phyloP scores from a whole-genome alignment of 805 yeast genomes.

The Candida ficus region DNA sequence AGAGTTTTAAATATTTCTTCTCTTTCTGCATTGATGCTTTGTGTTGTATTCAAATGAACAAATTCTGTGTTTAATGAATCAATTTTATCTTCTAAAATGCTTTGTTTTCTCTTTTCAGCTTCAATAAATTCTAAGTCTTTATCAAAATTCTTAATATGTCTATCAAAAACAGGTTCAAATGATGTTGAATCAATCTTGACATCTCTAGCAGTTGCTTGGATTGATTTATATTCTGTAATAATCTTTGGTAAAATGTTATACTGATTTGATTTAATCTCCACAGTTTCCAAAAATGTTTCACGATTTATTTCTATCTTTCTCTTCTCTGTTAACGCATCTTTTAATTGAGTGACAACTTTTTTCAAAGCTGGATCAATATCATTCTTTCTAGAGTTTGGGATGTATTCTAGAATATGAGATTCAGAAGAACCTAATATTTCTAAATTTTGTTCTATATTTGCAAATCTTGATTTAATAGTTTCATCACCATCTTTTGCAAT shows the following conservation, averaged over 20 bases:
- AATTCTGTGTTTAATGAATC: slow-evolving; percentile 30
- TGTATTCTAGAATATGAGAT: slow-evolving; percentile 21
- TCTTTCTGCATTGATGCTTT: slow-evolving; percentile 26
- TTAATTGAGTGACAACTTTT: slow-evolving; percentile 31
- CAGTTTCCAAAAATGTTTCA: slow-evolving; percentile 33
- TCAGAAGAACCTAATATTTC: slow-evolving; percentile 36
- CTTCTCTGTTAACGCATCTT: slow-evolving; percentile 24
- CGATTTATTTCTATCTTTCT: slow-evolving; percentile 35
- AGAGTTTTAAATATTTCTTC: slow-evolving; percentile 46
- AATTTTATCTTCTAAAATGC: slow-evolving; percentile 34
- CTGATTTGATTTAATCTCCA: slow-evolving; percentile 41
- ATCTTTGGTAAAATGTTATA: slow-evolving; percentile 48
- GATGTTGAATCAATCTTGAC: slow-evolving; percentile 23
- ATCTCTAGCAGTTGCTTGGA: slow-evolving; percentile 16
- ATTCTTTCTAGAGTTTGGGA: slow-evolving; percentile 29
- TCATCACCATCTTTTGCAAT: slow-evolving; percentile 63
- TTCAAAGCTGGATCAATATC: slow-evolving; percentile 31
- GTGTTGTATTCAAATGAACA: slow-evolving; percentile 10
- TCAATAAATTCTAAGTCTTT: slow-evolving; percentile 45
- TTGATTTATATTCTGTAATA: slow-evolving; percentile 39
- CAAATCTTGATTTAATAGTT: slow-evolving; percentile 41
- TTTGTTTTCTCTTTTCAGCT: slow-evolving; percentile 34
- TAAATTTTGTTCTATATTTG: slow-evolving; percentile 42
- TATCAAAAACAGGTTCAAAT: slow-evolving; percentile 37
- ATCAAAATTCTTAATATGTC: slow-evolving; percentile 42